Conservation (phyloP, 148 eudicot genomes). For the Vaccinium myrtillus region DNA sequence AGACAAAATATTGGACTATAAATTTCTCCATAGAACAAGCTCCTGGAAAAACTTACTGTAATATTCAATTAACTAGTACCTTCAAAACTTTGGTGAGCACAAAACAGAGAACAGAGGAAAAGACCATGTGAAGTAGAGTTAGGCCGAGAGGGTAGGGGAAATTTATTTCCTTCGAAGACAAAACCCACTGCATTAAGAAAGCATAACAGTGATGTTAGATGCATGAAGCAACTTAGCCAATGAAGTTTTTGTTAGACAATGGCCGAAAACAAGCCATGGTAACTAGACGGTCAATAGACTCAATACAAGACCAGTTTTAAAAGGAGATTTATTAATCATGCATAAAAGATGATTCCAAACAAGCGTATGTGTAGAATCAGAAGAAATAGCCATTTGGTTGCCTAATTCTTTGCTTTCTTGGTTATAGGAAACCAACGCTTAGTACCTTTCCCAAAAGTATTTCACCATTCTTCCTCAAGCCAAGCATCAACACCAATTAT, state of each 20-base stretch:
- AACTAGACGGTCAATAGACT: neutral
- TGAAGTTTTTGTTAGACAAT: neutral
- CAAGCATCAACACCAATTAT: neutral
- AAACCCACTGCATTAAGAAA: conserved; percentile 84
- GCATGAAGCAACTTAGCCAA: neutral
- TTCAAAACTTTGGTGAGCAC: conserved; percentile 82
- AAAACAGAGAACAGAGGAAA: conserved; percentile 90
- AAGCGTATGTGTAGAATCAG: neutral
- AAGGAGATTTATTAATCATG: neutral
- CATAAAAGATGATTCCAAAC: neutral
- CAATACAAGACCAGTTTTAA: neutral
- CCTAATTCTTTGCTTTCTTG: neutral
- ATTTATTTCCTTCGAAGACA: conserved; percentile 94
- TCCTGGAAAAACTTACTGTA: neutral
- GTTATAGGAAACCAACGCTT: neutral
- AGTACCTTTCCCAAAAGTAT: neutral
- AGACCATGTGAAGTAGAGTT: conserved; percentile 97
- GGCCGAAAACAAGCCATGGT: neutral
- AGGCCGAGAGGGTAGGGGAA: conserved; percentile 98
- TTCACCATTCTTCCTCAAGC: neutral
- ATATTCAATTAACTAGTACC: conserved; percentile 41
- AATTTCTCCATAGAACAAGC: conserved; percentile 15
- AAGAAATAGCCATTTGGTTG: neutral
- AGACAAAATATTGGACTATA: conserved; percentile 17
- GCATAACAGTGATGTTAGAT: conserved; percentile 13